Base-by-base conservation (phyloP, 108 stramenopile species). In the Skeletonema tropicum region DNA sequence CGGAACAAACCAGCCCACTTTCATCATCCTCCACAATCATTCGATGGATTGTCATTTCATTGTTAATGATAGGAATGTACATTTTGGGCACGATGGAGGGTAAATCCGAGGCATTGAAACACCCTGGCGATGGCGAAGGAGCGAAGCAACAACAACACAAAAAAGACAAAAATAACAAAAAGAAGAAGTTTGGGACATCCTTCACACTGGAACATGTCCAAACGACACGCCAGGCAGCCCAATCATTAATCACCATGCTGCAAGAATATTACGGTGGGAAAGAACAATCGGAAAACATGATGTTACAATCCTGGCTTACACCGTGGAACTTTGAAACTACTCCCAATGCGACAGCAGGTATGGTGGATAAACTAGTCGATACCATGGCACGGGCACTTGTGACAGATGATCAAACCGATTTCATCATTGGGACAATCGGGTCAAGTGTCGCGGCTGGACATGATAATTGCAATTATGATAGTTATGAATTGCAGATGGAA, bases 391-490 rank as follows among this genome's bases (percentile, higher is more conserved):
- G 80, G 15, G 83, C 83, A 7, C 76, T 84, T 0, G 83, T 84
- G 6, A 73, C 76, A 21, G 60, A 72, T 26, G 76, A 77, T 11
- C 83, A 84, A 67, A 66, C 29, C n/a, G 73, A 68, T n/a, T 84
- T 84, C 57, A 45, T 84, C 17, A 72, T 84, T 31, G 80, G 83
- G 1, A 68, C 67, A n/a, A 84, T 84, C 21, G 83, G 83, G 38
- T 78, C 76, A 14, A 57, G 49, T 17, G 83, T 84, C 0, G 80
- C 76, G 13, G 83, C 83, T 6, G 83, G 83, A 33, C 83, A 84
- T 19, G 83, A 85, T 48, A 85, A 85, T 57, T 85, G 84, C 46
- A 46, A 77, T 19, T 85, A 73, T 31, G 84, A 85, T 32, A 55
- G 64, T 36, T 85, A 85, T 46, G 80, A 82, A 29, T 48, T 23